These are phyloP conservation scores for Puccinia triticina DNA, from an alignment of 1,284 basidiomycete genomes.

Conservation along the genomic window DNA sequence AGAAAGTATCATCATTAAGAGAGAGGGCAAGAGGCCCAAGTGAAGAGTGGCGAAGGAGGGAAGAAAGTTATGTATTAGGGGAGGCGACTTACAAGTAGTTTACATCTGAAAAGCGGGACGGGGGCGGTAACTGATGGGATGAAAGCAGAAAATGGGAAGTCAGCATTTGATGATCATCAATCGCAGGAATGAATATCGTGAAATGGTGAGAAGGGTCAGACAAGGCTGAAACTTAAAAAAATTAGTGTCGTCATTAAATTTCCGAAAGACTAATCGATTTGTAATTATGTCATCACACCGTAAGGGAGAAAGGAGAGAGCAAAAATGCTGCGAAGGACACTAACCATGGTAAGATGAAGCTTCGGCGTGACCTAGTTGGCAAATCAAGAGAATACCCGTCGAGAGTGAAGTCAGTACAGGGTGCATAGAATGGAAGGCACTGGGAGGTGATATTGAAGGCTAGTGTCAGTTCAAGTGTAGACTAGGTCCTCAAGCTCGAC, in stretches of 20 bases:
- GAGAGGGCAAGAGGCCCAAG: not conserved
- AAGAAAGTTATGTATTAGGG: not conserved
- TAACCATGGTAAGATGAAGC: not conserved
- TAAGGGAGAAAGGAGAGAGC: too few relatives aligned
- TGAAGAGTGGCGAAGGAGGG: not conserved
- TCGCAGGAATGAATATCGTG: not conserved
- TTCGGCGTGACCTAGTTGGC: not conserved
- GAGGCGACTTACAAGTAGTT: not conserved
- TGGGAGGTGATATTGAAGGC: not conserved
- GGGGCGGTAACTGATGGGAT: too few relatives aligned
- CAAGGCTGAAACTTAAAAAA: slow-evolving; percentile 31
- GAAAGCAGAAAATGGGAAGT: too few relatives aligned
- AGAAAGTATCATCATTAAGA: not conserved
- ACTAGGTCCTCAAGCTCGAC: slow-evolving; percentile 29
- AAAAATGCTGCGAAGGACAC: not conserved
- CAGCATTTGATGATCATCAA: too few relatives aligned
- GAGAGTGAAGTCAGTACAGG: not conserved
- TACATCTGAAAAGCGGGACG: too few relatives aligned
- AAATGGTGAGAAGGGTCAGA: not conserved
- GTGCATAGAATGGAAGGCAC: not conserved
- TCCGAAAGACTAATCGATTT: slow-evolving; percentile 28
- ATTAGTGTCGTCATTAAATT: not conserved
- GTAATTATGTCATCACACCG: not conserved
- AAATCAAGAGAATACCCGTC: not conserved
- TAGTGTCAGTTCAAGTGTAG: slow-evolving; percentile 23